Evolutionary conservation across 176 grass and related monocot species (phyloP).

Genomic region (Phoenix roebelenii): DNA sequence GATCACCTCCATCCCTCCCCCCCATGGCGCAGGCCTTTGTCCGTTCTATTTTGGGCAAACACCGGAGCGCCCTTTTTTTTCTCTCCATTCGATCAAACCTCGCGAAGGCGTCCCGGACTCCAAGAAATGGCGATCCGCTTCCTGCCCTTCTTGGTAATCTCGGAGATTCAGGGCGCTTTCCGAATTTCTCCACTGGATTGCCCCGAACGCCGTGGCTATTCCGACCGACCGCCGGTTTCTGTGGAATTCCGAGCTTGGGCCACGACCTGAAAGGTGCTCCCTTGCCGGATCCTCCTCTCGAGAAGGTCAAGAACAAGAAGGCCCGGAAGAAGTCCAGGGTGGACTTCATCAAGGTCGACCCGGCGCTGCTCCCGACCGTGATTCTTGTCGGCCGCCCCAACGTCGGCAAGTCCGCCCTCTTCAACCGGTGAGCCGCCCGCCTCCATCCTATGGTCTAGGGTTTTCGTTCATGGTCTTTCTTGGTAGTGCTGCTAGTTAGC

Average conservation of each 20-base stretch:
- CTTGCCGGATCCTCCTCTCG: neutral
- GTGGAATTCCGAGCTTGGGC: conserved; percentile 1
- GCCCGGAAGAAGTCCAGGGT: conserved; percentile 56
- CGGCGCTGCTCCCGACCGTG: conserved; percentile 71
- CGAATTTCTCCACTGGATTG: neutral
- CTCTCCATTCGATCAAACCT: too few relatives aligned
- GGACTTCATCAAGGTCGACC: conserved; percentile 81
- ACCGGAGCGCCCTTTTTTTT: too few relatives aligned
- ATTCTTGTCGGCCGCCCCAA: conserved; percentile 88
- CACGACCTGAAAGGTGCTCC: neutral
- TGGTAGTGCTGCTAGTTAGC: too few relatives aligned
- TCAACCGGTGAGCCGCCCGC: conserved; percentile 53
- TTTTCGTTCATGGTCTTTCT: neutral
- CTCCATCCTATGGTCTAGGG: neutral
- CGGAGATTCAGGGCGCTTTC: neutral
- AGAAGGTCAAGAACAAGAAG: conserved; percentile 47
- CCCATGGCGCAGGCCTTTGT: too few relatives aligned
- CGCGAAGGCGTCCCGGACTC: too few relatives aligned
- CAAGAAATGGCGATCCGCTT: neutral
- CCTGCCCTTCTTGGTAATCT: neutral
- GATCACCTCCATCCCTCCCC: too few relatives aligned
- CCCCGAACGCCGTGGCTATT: neutral
- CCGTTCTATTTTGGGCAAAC: too few relatives aligned
- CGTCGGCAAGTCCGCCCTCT: conserved; percentile 91
- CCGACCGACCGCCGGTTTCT: neutral